Percentiles rank a stretch among this genome's conserved stretches.
These are phyloP conservation scores for Russula griseocarnosa DNA, from an alignment of 768 basidiomycete species.

Conservation along the genomic window DNA sequence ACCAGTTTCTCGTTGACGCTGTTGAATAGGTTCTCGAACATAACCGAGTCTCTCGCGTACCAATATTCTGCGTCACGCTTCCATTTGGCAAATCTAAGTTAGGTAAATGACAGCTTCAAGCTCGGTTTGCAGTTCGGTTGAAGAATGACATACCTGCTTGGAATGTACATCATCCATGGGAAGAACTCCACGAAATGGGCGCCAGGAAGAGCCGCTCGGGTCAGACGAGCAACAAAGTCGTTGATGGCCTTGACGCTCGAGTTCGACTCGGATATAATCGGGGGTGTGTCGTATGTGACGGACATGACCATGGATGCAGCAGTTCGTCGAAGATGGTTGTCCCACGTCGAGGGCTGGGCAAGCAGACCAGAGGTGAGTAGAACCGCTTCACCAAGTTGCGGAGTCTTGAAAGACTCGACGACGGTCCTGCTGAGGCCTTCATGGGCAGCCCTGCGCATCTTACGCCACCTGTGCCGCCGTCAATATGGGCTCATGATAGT, in stretches of 20 bases:
- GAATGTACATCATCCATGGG: slow-evolving; percentile 28
- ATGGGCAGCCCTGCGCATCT: slow-evolving; percentile 24
- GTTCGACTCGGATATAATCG: slow-evolving; percentile 18
- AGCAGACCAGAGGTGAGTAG: slow-evolving; percentile 22
- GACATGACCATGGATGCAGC: slow-evolving; percentile 26
- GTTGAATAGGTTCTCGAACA: slow-evolving; percentile 23
- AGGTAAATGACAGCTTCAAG: not conserved
- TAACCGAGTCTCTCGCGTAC: slow-evolving; percentile 23
- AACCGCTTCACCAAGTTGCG: slow-evolving; percentile 20
- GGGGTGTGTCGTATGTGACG: slow-evolving; percentile 22
- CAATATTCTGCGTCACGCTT: slow-evolving; percentile 28
- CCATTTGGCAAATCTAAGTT: slow-evolving; percentile 27
- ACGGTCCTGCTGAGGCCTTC: slow-evolving; percentile 16
- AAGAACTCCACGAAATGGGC: slow-evolving; percentile 27
- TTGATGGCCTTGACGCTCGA: slow-evolving; percentile 21
- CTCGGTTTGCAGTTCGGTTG: not conserved
- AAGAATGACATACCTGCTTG: slow-evolving; percentile 6
- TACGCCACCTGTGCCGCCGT: slow-evolving; percentile 23
- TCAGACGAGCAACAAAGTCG: slow-evolving; percentile 22
- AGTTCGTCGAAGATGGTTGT: slow-evolving; percentile 20
- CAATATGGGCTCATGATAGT: not conserved
- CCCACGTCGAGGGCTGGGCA: slow-evolving; percentile 14
- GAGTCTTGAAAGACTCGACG: slow-evolving; percentile 13
- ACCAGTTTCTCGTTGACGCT: slow-evolving; percentile 20
- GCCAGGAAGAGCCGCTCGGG: slow-evolving; percentile 24